Conservation (phyloP, 2,329 filamentous ascomycete species). For the Trichophyton schoenleinii region DNA sequence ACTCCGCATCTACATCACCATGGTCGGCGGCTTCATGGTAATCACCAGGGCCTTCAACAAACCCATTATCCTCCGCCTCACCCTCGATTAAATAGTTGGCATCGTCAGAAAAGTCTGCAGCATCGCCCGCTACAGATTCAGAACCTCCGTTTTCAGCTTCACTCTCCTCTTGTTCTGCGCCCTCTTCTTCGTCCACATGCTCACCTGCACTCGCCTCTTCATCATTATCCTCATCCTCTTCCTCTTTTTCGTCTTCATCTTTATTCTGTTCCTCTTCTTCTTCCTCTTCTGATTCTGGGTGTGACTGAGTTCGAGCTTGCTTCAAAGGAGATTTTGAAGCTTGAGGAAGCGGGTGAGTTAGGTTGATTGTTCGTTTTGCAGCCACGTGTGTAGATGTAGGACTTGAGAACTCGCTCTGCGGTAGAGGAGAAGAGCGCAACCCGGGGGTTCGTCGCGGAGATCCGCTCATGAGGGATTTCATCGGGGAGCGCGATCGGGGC, state of each 20-base stretch:
- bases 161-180: conserved; percentile 8
- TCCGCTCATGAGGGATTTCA: conserved; percentile 32
- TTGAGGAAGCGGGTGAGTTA: conserved; percentile 15
- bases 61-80: conserved; percentile 19
- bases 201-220: not conserved
- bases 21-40: conserved; percentile 17
- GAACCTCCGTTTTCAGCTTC: conserved; percentile 6
- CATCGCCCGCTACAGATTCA: conserved; percentile 15
- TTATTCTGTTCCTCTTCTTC: conserved; percentile 16
- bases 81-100: conserved; percentile 19
- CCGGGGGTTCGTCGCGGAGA: conserved; percentile 32
- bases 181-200: not conserved
- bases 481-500: conserved; percentile 34
- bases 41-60: conserved; percentile 18
- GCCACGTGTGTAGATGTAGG: conserved; percentile 22
- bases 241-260: conserved; percentile 15
- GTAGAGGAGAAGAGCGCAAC: conserved; percentile 31
- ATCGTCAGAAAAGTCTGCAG: conserved; percentile 28
- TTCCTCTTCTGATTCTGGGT: conserved; percentile 19
- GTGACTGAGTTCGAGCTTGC: conserved; percentile 23
- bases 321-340: conserved; percentile 26
- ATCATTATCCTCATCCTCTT: conserved; percentile 10
- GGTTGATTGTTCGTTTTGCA: conserved; percentile 16
- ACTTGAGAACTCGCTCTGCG: conserved; percentile 27
- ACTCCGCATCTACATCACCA: conserved; percentile 9